These are phyloP conservation scores for Lentinula boryana DNA, from an alignment of 768 basidiomycete genomes.

Conservation along the genomic window DNA sequence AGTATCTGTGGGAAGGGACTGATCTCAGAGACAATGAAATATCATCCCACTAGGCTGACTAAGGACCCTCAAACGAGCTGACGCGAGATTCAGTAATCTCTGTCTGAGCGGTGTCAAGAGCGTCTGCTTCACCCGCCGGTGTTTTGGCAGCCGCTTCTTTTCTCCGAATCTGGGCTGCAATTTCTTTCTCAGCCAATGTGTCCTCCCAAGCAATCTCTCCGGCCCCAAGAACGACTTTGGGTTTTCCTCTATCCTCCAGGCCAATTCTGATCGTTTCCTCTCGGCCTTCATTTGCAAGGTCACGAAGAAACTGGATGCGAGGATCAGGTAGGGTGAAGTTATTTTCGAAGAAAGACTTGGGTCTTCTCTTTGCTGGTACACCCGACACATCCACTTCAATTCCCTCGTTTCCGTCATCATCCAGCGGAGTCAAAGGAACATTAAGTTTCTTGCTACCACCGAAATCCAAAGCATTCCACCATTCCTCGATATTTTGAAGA, in stretches of 20 bases:
- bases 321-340: slow-evolving; percentile 29
- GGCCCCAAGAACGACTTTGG: slow-evolving; percentile 37
- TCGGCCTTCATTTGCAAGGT: slow-evolving; percentile 40
- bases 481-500: slow-evolving; percentile 32
- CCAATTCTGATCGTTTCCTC: slow-evolving; percentile 30
- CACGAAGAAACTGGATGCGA: slow-evolving; percentile 34
- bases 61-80: too few relatives aligned
- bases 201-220: slow-evolving; percentile 6
- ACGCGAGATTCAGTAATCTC: neutral
- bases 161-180: neutral
- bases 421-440: slow-evolving; percentile 10
- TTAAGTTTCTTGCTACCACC: slow-evolving; percentile 5
- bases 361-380: neutral
- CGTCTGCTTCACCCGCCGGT: neutral
- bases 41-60: too few relatives aligned
- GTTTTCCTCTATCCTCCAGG: slow-evolving; percentile 31
- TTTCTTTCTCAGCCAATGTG: neutral
- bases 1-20: too few relatives aligned
- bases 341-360: slow-evolving; percentile 14
- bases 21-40: too few relatives aligned
- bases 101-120: neutral
- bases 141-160: neutral
- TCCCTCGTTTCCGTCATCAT: slow-evolving; percentile 19
- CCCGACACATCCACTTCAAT: slow-evolving; percentile 19
- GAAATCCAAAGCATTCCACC: slow-evolving; percentile 43